Percentiles rank a stretch among this genome's conserved stretches.
These are phyloP conservation scores for Neofusicoccum sp. DNA, from an alignment of 2,329 filamentous ascomycete species.

Conservation along the genomic window DNA sequence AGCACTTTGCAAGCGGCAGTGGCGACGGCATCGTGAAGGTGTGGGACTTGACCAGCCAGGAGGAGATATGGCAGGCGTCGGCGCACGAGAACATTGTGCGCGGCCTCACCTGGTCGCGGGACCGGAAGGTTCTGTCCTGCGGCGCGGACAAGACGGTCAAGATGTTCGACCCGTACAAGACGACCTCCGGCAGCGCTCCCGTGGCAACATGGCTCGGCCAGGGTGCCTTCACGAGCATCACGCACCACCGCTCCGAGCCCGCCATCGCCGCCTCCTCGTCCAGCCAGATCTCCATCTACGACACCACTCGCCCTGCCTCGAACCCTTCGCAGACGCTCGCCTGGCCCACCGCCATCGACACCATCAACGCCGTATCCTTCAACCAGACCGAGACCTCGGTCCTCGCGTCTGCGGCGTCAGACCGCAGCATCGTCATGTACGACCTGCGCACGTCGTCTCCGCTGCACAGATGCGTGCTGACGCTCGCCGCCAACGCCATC, in stretches of 20 bases:
- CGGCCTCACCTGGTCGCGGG: slow-evolving; percentile 84
- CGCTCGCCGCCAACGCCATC: slow-evolving; percentile 79
- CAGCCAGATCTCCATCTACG: slow-evolving; percentile 82
- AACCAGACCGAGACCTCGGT: slow-evolving; percentile 91
- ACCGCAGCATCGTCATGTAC: slow-evolving; percentile 85
- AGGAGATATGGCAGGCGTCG: slow-evolving; percentile 75
- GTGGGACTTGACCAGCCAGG: slow-evolving; percentile 75
- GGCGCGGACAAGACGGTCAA: slow-evolving; percentile 86
- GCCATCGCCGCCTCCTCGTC: slow-evolving; percentile 76
- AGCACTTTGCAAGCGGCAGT: slow-evolving; percentile 46
- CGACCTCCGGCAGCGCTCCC: slow-evolving; percentile 67
- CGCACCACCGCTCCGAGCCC: slow-evolving; percentile 77
- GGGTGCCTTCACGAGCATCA: slow-evolving; percentile 79
- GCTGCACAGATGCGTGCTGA: slow-evolving; percentile 77
- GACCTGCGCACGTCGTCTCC: slow-evolving; percentile 87
- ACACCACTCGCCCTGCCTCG: slow-evolving; percentile 75
- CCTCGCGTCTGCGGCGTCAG: slow-evolving; percentile 80
- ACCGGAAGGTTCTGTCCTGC: slow-evolving; percentile 83
- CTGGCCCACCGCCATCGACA: slow-evolving; percentile 89
- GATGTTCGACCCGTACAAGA: slow-evolving; percentile 86
- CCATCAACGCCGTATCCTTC: slow-evolving; percentile 84
- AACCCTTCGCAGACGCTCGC: slow-evolving; percentile 79
- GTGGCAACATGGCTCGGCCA: slow-evolving; percentile 82
- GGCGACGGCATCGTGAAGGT: slow-evolving; percentile 91
- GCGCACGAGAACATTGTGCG: slow-evolving; percentile 96